Conservation (phyloP, 2,329 filamentous ascomycete species). For the Lojkania enalia region DNA sequence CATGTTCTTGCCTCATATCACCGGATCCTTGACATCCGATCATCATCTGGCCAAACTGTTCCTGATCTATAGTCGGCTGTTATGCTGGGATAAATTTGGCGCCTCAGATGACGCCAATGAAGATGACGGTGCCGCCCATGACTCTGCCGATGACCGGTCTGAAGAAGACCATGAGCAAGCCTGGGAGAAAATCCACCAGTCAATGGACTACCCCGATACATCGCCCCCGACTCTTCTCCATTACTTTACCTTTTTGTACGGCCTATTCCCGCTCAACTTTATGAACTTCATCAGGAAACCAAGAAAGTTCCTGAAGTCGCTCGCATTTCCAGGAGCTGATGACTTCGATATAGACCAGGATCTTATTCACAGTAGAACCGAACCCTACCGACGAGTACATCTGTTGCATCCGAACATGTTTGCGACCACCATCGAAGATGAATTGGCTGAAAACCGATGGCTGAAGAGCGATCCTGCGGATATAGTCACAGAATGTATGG, state of each 20-base stretch:
- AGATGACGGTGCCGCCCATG: constrained; percentile 31
- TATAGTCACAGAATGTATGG: constrained; percentile 78
- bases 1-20: constrained; percentile 83
- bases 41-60: constrained; percentile 71
- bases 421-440: constrained; percentile 75
- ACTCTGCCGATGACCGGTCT: constrained; percentile 41
- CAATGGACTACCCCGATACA: constrained; percentile 57
- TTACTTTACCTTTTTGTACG: constrained; percentile 82
- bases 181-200: constrained; percentile 69
- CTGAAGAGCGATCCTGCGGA: constrained; percentile 78
- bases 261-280: constrained; percentile 82
- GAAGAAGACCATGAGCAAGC: constrained; percentile 40
- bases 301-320: constrained; percentile 74
- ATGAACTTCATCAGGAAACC: constrained; percentile 85
- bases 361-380: constrained; percentile 75
- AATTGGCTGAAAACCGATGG: constrained; percentile 78
- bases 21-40: constrained; percentile 65
- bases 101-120: constrained; percentile 19
- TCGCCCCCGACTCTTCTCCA: constrained; percentile 69
- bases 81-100: constrained; percentile 73
- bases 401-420: constrained; percentile 85
- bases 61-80: constrained; percentile 76
- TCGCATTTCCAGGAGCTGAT: constrained; percentile 69
- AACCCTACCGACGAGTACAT: constrained; percentile 73
- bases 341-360: constrained; percentile 78